Conservation (phyloP, 2,329 filamentous ascomycete genomes). For the Colletotrichum cereale region DNA sequence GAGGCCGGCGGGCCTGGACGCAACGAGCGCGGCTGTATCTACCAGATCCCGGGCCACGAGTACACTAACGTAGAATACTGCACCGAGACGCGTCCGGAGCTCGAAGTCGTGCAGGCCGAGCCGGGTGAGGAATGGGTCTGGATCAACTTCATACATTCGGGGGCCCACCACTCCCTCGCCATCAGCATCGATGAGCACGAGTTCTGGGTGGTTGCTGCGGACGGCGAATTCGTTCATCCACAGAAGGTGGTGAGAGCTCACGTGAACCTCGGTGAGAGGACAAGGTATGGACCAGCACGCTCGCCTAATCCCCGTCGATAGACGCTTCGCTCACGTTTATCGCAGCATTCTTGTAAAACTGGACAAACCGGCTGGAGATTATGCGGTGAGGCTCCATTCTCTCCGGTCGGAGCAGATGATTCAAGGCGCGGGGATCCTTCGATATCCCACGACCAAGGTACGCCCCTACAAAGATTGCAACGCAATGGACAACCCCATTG, state of each 20-base stretch:
- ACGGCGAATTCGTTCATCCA: constrained; percentile 67
- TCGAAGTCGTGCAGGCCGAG: constrained; percentile 9
- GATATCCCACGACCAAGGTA: neutral
- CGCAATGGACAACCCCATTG: neutral
- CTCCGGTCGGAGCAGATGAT: constrained; percentile 26
- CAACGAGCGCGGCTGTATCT: constrained; percentile 20
- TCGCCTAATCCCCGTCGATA: no score
- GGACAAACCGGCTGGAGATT: constrained; percentile 10
- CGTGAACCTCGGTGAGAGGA: constrained; percentile 23
- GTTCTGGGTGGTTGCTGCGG: constrained; percentile 66
- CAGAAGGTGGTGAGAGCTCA: constrained; percentile 46
- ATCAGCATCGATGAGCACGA: constrained; percentile 64
- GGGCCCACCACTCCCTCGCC: constrained; percentile 36
- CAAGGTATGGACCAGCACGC: neutral
- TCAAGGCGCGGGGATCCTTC: constrained; percentile 15
- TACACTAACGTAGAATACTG: constrained; percentile 24
- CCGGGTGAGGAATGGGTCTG: constrained; percentile 17
- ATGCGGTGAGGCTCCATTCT: constrained; percentile 24
- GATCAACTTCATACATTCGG: constrained; percentile 30
- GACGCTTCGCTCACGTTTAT: rapidly evolving
- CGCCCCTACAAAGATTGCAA: neutral
- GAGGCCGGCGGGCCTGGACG: constrained; percentile 16
- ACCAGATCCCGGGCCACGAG: constrained; percentile 6
- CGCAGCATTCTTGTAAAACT: constrained; percentile 23
- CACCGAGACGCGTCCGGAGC: constrained; percentile 8